phyloP scores from a whole-genome alignment of 768 basidiomycete species.

The Pleurotus djamor region DNA sequence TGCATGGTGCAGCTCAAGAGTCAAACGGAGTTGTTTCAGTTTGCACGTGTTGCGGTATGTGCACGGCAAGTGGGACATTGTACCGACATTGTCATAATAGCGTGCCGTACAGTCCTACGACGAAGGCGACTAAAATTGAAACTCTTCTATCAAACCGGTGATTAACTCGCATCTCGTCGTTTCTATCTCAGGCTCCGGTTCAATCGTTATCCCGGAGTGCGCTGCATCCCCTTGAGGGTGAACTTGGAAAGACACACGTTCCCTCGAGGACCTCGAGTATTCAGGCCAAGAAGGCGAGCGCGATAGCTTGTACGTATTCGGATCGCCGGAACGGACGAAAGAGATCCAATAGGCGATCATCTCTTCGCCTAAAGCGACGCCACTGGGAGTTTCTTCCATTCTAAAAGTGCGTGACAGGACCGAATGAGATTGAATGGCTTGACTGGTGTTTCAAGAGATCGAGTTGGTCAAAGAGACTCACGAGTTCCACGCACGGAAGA shows the following conservation, averaged over 20 bases:
- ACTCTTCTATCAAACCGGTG: too few species aligned
- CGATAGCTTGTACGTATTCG: constrained; percentile 51
- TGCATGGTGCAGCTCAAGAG: too few species aligned
- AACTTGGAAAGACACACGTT: constrained; percentile 42
- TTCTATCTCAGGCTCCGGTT: constrained; percentile 24
- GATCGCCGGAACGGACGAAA: constrained; percentile 55
- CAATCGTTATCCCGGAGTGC: constrained; percentile 31
- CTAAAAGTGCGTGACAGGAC: too few species aligned
- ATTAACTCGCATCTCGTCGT: constrained; percentile 34
- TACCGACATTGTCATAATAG: too few species aligned
- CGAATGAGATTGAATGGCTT: too few species aligned
- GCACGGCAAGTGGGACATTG: too few species aligned
- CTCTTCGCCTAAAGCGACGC: constrained; percentile 54
- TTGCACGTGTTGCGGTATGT: too few species aligned
- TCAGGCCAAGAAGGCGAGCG: constrained; percentile 49
- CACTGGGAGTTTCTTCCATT: constrained; percentile 42
- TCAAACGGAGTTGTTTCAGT: too few species aligned
- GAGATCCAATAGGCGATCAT: constrained; percentile 67
- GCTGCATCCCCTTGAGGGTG: constrained; percentile 18
- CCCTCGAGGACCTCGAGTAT: constrained; percentile 26
- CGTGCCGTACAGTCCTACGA: too few species aligned
- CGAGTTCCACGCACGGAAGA: constrained; percentile 57
- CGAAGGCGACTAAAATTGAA: too few species aligned
- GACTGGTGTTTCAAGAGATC: too few species aligned
- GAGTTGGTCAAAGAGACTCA: too few species aligned